Percentiles rank a stretch among this genome's conserved stretches.
Conservation (phyloP, 2,329 filamentous ascomycete species). For the Pseudocercospora eumusae region DNA sequence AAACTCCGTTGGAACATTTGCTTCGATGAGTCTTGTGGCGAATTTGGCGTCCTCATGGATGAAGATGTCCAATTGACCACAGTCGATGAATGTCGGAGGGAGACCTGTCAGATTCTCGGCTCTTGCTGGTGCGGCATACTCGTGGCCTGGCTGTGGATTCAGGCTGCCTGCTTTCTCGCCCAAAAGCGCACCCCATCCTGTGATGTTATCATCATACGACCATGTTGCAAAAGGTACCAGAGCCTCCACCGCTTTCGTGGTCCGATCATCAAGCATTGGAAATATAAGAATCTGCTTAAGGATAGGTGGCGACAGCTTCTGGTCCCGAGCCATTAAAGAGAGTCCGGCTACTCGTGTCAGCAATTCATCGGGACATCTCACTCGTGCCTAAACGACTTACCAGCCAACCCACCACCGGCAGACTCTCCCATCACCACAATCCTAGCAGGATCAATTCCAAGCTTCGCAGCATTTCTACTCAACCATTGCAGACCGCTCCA, state of each 20-base stretch:
- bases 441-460: constrained; percentile 18
- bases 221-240: constrained; percentile 43
- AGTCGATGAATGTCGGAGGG: constrained; percentile 49
- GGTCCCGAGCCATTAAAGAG: constrained; percentile 31
- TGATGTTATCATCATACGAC: constrained; percentile 43
- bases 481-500: constrained; percentile 23
- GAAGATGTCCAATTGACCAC: constrained; percentile 49
- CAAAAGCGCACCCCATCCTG: constrained; percentile 49
- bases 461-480: constrained; percentile 16
- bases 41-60: constrained; percentile 46
- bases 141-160: constrained; percentile 24
- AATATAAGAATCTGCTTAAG: constrained; percentile 46
- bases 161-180: constrained; percentile 23
- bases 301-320: constrained; percentile 23
- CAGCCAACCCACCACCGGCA: constrained; percentile 24
- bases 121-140: constrained; percentile 31
- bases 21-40: constrained; percentile 44
- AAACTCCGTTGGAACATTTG: constrained; percentile 46
- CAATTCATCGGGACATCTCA: constrained; percentile 6
- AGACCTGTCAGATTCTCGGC: constrained; percentile 37
- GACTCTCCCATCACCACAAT: constrained; percentile 25
- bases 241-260: constrained; percentile 38
- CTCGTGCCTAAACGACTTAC: constrained; percentile 13
- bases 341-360: constrained; percentile 20
- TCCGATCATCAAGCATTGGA: constrained; percentile 52